These are phyloP conservation scores for Speleostelium caveatum DNA, from an alignment of 78 protist genomes.

Conservation along the genomic window DNA sequence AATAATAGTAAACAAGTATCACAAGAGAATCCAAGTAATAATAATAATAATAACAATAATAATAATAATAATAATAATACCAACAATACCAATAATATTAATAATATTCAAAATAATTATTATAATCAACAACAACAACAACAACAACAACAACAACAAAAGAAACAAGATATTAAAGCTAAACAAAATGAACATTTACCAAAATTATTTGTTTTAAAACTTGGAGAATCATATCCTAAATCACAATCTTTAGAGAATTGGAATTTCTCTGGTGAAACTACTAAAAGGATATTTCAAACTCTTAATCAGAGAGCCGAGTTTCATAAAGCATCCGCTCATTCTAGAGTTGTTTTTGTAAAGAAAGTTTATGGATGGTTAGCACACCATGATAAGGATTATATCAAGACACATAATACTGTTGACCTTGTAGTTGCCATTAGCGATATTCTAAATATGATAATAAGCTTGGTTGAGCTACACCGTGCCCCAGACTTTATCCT, in stretches of 20 bases:
- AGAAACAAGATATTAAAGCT: not conserved
- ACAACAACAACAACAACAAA: conserved; percentile 1
- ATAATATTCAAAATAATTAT: not conserved
- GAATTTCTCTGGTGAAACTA: conserved; percentile 65
- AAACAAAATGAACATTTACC: not conserved
- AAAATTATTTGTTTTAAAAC: no score
- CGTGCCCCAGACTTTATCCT: conserved; percentile 48
- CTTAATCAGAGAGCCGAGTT: conserved; percentile 54
- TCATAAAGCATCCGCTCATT: conserved; percentile 20
- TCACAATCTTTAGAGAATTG: conserved; percentile 43
- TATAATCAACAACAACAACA: not conserved
- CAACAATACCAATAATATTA: not conserved
- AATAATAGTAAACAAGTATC: no score
- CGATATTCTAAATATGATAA: conserved; percentile 67
- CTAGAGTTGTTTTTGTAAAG: conserved; percentile 48
- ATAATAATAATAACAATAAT: not conserved
- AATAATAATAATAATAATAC: not conserved
- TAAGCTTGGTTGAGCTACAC: conserved; percentile 55
- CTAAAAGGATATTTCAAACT: conserved; percentile 41
- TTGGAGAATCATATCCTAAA: conserved; percentile 19
- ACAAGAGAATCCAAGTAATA: not conserved
- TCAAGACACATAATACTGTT: conserved; percentile 44
- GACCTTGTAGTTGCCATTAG: conserved; percentile 44
- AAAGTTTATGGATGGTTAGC: conserved; percentile 65
- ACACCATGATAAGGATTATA: conserved; percentile 45